phyloP scores from a whole-genome alignment of 2,329 filamentous ascomycete genomes.

The Pseudocercospora fijiensis region DNA sequence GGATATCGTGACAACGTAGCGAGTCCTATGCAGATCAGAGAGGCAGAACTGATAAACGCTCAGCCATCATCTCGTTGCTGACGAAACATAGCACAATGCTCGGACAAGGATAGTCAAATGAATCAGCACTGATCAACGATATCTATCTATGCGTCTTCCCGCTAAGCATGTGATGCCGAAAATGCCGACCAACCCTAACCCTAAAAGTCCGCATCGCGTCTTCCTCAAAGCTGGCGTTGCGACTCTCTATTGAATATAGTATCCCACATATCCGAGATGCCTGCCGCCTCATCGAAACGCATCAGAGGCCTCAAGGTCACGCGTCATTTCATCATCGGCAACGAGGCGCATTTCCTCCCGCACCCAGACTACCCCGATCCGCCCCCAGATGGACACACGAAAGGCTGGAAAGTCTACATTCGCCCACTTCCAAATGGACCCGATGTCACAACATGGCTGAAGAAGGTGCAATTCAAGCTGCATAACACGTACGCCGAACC shows the following conservation, averaged over 20 bases:
- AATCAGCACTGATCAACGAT: too few relatives aligned
- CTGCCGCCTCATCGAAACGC: slow-evolving; percentile 40
- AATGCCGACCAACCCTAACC: background rate
- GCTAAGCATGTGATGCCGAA: background rate
- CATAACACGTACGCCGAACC: slow-evolving; percentile 96
- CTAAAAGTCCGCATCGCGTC: background rate
- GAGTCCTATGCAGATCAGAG: too few relatives aligned
- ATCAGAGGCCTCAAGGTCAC: slow-evolving; percentile 36
- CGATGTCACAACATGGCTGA: slow-evolving; percentile 91
- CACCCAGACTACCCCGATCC: slow-evolving; percentile 72
- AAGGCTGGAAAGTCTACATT: slow-evolving; percentile 94
- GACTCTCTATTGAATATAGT: background rate
- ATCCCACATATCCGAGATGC: slow-evolving; percentile 29
- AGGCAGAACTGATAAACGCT: too few relatives aligned
- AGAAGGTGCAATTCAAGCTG: slow-evolving; percentile 96
- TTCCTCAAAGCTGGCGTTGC: background rate
- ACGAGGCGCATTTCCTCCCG: slow-evolving; percentile 59
- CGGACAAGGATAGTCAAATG: too few relatives aligned
- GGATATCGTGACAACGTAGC: too few relatives aligned
- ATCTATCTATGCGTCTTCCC: background rate
- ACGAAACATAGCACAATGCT: too few relatives aligned
- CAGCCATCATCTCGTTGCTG: too few relatives aligned
- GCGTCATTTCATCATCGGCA: slow-evolving; percentile 49
- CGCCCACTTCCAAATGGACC: slow-evolving; percentile 79
- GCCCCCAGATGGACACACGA: slow-evolving; percentile 86